Percentiles rank a stretch among this genome's conserved stretches.
Conservation (phyloP, 352 stramenopile species). For the Plasmopara halstedii region DNA sequence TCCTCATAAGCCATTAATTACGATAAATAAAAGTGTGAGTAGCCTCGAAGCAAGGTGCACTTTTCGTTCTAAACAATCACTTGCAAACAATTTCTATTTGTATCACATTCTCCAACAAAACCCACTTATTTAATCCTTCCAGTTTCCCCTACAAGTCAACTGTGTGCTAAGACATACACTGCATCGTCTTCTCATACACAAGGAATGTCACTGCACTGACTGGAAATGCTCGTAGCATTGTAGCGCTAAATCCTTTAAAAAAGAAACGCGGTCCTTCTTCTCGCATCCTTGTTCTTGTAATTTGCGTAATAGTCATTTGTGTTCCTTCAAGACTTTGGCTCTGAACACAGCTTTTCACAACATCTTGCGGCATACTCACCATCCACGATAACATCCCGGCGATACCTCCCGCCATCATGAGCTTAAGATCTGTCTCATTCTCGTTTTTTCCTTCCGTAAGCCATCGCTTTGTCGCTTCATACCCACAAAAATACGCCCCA, state of each 20-base stretch:
- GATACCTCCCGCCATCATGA: conserved; percentile 68
- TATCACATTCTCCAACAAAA: too few relatives aligned
- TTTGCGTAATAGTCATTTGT: conserved; percentile 35
- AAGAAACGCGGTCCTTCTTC: conserved; percentile 60
- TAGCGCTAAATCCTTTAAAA: conserved; percentile 74
- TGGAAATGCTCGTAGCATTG: conserved; percentile 74
- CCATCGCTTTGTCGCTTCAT: conserved; percentile 55
- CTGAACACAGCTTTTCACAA: conserved; percentile 88
- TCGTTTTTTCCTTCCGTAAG: conserved; percentile 43
- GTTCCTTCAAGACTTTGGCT: conserved; percentile 41
- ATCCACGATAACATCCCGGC: conserved; percentile 76
- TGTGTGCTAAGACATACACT: conserved; percentile 72
- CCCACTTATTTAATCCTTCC: background rate
- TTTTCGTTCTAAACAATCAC: too few relatives aligned
- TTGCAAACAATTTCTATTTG: too few relatives aligned
- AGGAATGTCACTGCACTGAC: conserved; percentile 82
- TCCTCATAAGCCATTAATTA: too few relatives aligned
- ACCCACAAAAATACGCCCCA: conserved; percentile 74
- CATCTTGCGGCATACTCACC: conserved; percentile 77
- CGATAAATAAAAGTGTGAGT: too few relatives aligned
- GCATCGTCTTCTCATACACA: conserved; percentile 80
- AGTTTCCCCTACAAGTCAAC: background rate
- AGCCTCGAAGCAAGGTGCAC: too few relatives aligned
- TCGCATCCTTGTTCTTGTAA: conserved; percentile 36
- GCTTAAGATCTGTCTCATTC: conserved; percentile 57